phyloP scores from a whole-genome alignment of 2,329 filamentous ascomycete genomes.

The Diaporthe sp. region DNA sequence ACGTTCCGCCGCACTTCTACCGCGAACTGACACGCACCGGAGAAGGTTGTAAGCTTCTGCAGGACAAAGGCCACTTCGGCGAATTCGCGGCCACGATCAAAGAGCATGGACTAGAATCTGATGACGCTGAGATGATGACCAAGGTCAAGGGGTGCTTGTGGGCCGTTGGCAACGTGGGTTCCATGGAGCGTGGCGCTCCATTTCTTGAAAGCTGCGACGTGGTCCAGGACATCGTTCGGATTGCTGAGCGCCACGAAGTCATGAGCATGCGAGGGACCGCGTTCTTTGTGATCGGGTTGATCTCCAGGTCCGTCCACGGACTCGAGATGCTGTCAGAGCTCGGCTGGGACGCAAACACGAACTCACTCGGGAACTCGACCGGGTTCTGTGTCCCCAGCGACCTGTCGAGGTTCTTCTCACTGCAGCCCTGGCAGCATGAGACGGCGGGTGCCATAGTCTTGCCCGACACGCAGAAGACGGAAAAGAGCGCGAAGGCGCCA shows the following conservation, averaged over 20 bases:
- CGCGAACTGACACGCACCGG: slow-evolving; percentile 92
- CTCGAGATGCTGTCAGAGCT: slow-evolving; percentile 90
- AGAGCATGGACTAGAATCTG: slow-evolving; percentile 86
- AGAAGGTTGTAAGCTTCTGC: slow-evolving; percentile 90
- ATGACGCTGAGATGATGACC: slow-evolving; percentile 86
- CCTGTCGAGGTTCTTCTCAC: slow-evolving; percentile 83
- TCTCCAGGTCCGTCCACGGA: slow-evolving; percentile 92
- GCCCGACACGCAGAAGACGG: slow-evolving; percentile 67
- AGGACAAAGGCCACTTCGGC: slow-evolving; percentile 95
- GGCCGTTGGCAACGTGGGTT: slow-evolving; percentile 98
- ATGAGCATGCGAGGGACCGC: slow-evolving; percentile 95
- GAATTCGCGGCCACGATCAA: slow-evolving; percentile 92
- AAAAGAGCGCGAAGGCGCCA: slow-evolving; percentile 58
- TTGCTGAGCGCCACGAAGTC: slow-evolving; percentile 89
- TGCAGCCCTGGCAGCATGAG: slow-evolving; percentile 71
- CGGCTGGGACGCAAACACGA: slow-evolving; percentile 94
- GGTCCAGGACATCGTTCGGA: slow-evolving; percentile 86
- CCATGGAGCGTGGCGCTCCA: slow-evolving; percentile 95
- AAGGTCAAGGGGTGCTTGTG: slow-evolving; percentile 98
- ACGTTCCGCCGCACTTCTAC: slow-evolving; percentile 98
- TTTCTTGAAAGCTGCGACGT: slow-evolving; percentile 94
- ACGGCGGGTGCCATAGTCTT: slow-evolving; percentile 63
- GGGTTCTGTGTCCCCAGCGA: slow-evolving; percentile 90
- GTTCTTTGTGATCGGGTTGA: slow-evolving; percentile 94
- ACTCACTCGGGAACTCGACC: slow-evolving; percentile 83